Conservation (phyloP, 2,329 filamentous ascomycete genomes). For the Exophiala spinifera region DNA sequence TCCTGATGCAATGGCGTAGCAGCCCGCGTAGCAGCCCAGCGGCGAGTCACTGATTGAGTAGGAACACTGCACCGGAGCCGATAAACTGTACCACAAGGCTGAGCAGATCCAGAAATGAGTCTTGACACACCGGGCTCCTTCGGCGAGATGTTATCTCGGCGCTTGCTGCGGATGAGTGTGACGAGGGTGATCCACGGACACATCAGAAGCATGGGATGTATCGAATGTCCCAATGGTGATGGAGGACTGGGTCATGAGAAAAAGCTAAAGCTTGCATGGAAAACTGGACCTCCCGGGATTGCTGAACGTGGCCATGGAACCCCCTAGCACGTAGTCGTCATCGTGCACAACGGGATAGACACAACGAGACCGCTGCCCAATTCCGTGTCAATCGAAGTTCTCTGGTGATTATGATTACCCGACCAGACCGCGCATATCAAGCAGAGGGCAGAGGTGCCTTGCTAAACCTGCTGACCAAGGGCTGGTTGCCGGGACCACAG, state of each 20-base stretch:
- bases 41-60: too few relatives aligned
- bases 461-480: neutral
- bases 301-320: neutral
- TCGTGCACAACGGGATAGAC: neutral
- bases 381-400: too few relatives aligned
- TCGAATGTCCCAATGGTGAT: neutral
- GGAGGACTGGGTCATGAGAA: neutral
- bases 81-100: neutral
- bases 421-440: neutral
- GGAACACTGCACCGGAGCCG: too few relatives aligned
- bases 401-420: too few relatives aligned
- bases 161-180: neutral
- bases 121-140: neutral
- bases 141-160: neutral
- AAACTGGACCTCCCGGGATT: neutral
- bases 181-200: neutral
- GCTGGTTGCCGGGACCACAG: neutral
- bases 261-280: neutral
- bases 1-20: too few relatives aligned
- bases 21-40: too few relatives aligned
- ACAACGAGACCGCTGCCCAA: neutral
- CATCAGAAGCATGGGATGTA: neutral
- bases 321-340: neutral
- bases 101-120: neutral
- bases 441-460: neutral